A percentile compares a stretch with the other conserved stretches of the same genome.
phyloP scores from a whole-genome alignment of 768 basidiomycete species.

The Naganishia vishniacii region DNA sequence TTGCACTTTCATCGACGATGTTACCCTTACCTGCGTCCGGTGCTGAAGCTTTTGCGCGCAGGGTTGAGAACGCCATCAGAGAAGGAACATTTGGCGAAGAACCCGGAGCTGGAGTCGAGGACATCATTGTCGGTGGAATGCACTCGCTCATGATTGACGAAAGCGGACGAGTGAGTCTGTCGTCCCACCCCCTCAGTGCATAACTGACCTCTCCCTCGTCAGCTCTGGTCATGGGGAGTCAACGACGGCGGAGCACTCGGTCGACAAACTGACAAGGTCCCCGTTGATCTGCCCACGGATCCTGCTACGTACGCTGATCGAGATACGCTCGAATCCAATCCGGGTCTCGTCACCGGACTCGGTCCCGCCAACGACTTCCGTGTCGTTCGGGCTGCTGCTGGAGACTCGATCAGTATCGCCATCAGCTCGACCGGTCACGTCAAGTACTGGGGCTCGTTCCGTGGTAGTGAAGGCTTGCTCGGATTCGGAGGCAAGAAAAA shows the following conservation, averaged over 20 bases:
- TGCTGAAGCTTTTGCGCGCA: constrained; percentile 13
- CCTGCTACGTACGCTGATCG: constrained; percentile 45
- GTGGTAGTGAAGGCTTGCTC: constrained; percentile 52
- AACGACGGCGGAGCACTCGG: constrained; percentile 88
- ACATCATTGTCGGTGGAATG: constrained; percentile 74
- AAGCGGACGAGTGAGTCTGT: constrained; percentile 69
- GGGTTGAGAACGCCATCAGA: constrained; percentile 65
- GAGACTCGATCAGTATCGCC: constrained; percentile 83
- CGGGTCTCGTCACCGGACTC: constrained; percentile 53
- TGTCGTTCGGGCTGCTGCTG: constrained; percentile 72
- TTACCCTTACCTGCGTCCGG: too few species aligned
- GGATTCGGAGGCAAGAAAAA: constrained; percentile 45
- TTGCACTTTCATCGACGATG: too few species aligned
- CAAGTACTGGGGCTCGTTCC: constrained; percentile 82
- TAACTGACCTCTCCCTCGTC: background rate
- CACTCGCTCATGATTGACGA: constrained; percentile 86
- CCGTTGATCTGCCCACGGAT: constrained; percentile 37
- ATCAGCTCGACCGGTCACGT: constrained; percentile 73
- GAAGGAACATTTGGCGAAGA: constrained; percentile 64
- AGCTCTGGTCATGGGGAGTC: constrained; percentile 49
- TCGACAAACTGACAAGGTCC: constrained; percentile 61
- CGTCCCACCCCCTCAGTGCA: background rate
- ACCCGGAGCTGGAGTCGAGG: constrained; percentile 62
- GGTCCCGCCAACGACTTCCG: constrained; percentile 69
- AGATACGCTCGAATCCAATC: constrained; percentile 51